These are phyloP conservation scores for Globisporangium nunn DNA, from an alignment of 352 stramenopile genomes.

Conservation along the genomic window DNA sequence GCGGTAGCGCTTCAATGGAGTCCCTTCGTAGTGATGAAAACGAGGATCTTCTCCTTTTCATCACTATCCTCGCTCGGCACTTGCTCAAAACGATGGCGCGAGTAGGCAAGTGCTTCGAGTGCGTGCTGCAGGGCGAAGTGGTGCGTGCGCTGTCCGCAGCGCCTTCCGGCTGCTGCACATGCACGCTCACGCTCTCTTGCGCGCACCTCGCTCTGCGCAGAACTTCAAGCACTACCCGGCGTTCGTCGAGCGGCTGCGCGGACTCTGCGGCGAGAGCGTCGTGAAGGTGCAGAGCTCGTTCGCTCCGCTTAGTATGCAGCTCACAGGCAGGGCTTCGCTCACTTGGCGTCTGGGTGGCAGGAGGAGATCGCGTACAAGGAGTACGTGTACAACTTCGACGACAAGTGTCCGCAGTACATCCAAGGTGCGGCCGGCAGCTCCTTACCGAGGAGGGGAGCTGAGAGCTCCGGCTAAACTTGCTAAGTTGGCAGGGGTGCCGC, in stretches of 20 bases:
- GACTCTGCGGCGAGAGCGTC: constrained; percentile 71
- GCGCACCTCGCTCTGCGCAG: constrained; percentile 14
- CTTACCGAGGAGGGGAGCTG: no score
- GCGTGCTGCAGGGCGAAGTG: constrained; percentile 76
- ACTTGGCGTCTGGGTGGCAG: constrained; percentile 13
- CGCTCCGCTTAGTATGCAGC: background rate
- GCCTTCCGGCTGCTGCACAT: background rate
- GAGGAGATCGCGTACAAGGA: constrained; percentile 87
- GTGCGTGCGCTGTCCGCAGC: constrained; percentile 19
- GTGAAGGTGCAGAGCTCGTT: constrained; percentile 47
- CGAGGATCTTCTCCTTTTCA: background rate
- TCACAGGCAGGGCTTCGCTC: background rate
- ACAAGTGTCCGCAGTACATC: constrained; percentile 84
- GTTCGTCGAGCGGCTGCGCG: constrained; percentile 73
- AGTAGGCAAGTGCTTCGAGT: constrained; percentile 75
- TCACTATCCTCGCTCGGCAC: background rate
- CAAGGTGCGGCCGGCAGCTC: constrained; percentile 24
- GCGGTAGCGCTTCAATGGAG: no score
- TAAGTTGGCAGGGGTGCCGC: constrained; percentile 40
- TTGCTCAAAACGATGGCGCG: constrained; percentile 32
- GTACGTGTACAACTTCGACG: constrained; percentile 87
- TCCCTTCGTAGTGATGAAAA: background rate
- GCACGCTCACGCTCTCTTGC: background rate
- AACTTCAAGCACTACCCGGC: constrained; percentile 80
- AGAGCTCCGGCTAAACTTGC: no score